Conservation (phyloP, 2,329 filamentous ascomycete genomes). For the Colletotrichum simmondsii region DNA sequence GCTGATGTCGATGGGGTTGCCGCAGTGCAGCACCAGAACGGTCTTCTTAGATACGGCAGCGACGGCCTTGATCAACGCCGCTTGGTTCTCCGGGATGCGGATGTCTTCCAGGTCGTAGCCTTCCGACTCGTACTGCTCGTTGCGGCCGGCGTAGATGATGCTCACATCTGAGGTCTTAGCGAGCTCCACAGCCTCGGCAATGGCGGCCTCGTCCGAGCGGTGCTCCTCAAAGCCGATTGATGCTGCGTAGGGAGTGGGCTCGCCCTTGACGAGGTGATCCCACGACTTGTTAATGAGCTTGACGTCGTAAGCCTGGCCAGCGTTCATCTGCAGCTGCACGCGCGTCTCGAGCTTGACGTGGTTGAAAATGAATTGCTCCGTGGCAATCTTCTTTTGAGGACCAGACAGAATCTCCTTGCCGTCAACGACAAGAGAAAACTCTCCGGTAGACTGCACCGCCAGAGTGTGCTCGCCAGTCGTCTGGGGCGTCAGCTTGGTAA, state of each 20-base stretch:
- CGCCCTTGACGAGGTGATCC: constrained; percentile 20
- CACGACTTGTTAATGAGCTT: constrained; percentile 28
- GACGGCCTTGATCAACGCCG: constrained; percentile 30
- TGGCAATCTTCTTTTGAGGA: constrained; percentile 27
- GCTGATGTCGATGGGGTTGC: constrained; percentile 29
- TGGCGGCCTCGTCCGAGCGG: constrained; percentile 19
- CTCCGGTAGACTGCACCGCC: constrained; percentile 31
- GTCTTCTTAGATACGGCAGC: constrained; percentile 20
- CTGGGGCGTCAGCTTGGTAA: constrained; percentile 26
- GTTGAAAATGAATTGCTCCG: constrained; percentile 37
- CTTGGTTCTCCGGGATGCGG: constrained; percentile 30
- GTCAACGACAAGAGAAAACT: constrained; percentile 28
- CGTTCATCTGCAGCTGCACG: constrained; percentile 23
- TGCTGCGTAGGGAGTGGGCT: constrained; percentile 30
- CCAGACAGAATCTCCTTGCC: constrained; percentile 30
- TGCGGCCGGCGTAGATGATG: constrained; percentile 33
- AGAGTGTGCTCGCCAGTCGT: constrained; percentile 34
- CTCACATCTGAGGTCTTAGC: constrained; percentile 22
- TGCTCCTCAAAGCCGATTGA: constrained; percentile 29
- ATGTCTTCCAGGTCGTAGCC: constrained; percentile 32
- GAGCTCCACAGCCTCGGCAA: constrained; percentile 25
- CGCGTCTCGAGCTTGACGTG: constrained; percentile 35
- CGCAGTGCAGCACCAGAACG: constrained; percentile 26
- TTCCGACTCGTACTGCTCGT: constrained; percentile 34
- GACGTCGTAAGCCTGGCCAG: constrained; percentile 26